These are phyloP conservation scores for Pleurotus ostreatus DNA, from an alignment of 768 basidiomycete species.

Conservation along the genomic window DNA sequence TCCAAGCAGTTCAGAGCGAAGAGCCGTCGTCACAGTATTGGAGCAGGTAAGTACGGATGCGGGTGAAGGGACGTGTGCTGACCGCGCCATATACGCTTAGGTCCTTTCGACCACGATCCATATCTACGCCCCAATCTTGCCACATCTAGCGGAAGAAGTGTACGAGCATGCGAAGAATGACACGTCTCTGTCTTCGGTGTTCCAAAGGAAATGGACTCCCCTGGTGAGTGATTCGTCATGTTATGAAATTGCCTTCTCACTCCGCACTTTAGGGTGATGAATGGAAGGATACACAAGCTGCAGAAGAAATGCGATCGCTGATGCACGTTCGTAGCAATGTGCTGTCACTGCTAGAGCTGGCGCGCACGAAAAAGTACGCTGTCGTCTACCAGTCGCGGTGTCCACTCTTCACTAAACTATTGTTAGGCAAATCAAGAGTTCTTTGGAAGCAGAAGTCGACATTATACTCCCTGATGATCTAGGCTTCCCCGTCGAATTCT, in stretches of 20 bases:
- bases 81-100: conserved; percentile 29
- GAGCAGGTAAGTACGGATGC: conserved; percentile 45
- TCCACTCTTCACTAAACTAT: conserved; percentile 6
- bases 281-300: conserved; percentile 60
- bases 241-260: conserved; percentile 4
- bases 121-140: conserved; percentile 81
- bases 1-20: conserved; percentile 46
- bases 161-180: conserved; percentile 37
- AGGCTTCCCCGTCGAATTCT: conserved; percentile 15
- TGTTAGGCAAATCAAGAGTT: conserved; percentile 65
- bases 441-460: conserved; percentile 73
- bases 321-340: conserved; percentile 59
- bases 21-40: conserved; percentile 66
- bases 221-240: conserved; percentile 41
- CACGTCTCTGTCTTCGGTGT: conserved; percentile 52
- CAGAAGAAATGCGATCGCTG: conserved; percentile 59
- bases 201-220: conserved; percentile 62
- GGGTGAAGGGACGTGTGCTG: too few relatives aligned
- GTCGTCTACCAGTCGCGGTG: background rate
- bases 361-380: conserved; percentile 68
- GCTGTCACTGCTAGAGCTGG: conserved; percentile 68
- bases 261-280: conserved; percentile 36
- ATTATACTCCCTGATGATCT: conserved; percentile 44
- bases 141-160: conserved; percentile 90
- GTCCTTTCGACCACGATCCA: conserved; percentile 62